A percentile compares a stretch with the other conserved stretches of the same genome.
Conservation (phyloP, 257 asterid genomes). For the Ophiorrhiza pumila region DNA sequence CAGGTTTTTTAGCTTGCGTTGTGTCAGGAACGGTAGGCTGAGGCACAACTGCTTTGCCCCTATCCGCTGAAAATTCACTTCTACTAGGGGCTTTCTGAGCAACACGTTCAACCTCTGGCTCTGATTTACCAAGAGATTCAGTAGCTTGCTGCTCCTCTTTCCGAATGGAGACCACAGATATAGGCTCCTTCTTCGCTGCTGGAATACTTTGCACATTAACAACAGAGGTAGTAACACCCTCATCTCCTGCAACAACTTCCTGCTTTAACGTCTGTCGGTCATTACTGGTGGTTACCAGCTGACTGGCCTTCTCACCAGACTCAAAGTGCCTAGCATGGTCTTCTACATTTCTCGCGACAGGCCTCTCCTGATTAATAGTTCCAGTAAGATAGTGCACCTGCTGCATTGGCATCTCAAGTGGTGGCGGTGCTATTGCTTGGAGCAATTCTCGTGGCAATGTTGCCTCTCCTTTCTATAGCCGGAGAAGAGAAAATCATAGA, state of each 20-base stretch:
- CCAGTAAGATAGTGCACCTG: conserved; percentile 45
- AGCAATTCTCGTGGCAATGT: conserved; percentile 87
- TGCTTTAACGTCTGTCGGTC: conserved; percentile 45
- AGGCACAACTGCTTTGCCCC: conserved; percentile 71
- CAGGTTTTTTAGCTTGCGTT: conserved; percentile 55
- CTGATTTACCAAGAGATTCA: conserved; percentile 48
- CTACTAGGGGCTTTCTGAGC: conserved; percentile 47
- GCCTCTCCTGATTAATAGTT: conserved; percentile 48
- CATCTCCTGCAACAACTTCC: conserved; percentile 56
- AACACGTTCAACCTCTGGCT: conserved; percentile 54
- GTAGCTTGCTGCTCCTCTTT: conserved; percentile 66
- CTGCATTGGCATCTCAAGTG: conserved; percentile 64
- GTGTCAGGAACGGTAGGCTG: conserved; percentile 51
- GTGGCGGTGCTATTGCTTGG: conserved; percentile 87
- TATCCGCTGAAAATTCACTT: conserved; percentile 59
- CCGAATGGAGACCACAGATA: conserved; percentile 47
- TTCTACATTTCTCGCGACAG: conserved; percentile 48
- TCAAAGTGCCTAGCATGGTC: conserved; percentile 48
- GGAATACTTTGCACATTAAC: conserved; percentile 38
- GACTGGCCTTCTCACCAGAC: conserved; percentile 55
- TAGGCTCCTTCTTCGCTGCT: conserved; percentile 47
- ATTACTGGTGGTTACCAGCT: conserved; percentile 34
- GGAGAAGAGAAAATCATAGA: conserved; percentile 24
- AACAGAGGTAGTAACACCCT: conserved; percentile 36
- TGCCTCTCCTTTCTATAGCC: conserved; percentile 84